Conservation (phyloP, 352 stramenopile species). For the Pythium angustatum region DNA sequence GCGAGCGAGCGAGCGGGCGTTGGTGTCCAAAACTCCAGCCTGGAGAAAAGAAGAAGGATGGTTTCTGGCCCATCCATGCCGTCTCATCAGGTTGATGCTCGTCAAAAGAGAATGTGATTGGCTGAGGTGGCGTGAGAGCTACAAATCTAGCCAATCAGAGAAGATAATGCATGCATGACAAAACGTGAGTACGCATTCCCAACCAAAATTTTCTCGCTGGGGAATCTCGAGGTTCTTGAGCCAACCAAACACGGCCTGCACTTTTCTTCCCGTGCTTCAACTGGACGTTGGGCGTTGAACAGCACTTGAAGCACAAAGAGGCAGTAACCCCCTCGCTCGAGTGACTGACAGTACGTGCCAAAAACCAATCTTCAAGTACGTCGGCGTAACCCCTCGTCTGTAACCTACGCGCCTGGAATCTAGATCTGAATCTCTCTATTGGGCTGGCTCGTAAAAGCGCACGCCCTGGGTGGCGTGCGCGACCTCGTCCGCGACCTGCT, state of each 20-base stretch:
- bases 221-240: not conserved
- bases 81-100: conserved; percentile 18
- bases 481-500: conserved; percentile 53
- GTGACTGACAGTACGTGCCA: not conserved
- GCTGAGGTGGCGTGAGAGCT: not conserved
- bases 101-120: conserved; percentile 2
- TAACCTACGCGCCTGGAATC: too few relatives aligned
- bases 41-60: conserved; percentile 2
- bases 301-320: conserved; percentile 1
- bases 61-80: conserved; percentile 1
- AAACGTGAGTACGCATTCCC: conserved; percentile 14
- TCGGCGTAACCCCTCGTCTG: not conserved
- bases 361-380: conserved; percentile 1
- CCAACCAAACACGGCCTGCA: not conserved
- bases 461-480: conserved; percentile 28
- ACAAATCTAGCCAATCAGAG: conserved; percentile 10
- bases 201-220: not conserved
- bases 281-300: not conserved
- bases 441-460: conserved; percentile 12
- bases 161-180: not conserved
- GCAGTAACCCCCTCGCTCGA: not conserved
- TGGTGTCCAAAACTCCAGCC: too few relatives aligned
- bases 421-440: too few relatives aligned
- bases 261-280: conserved; percentile 2
- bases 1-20: too few relatives aligned